Base-by-base conservation (phyloP, 2,329 filamentous ascomycete genomes). In the Trichothecium roseum region DNA sequence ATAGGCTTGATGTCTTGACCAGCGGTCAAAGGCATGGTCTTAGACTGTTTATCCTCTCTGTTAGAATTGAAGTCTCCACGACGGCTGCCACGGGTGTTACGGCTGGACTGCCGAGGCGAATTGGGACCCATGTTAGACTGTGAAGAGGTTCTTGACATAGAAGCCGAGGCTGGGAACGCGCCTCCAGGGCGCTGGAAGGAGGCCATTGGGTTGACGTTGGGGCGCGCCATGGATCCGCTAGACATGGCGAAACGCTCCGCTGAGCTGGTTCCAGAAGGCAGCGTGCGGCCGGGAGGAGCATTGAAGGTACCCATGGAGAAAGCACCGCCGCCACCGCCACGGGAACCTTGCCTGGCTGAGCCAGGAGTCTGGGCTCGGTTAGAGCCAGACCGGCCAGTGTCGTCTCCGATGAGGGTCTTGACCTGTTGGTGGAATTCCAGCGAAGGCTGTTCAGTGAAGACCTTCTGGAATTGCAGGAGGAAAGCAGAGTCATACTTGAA, bases 401-500 rank as follows among this genome's bases (percentile, higher is more conserved):
- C 78, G 45, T 94, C 88, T 39, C 89, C 89, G 45, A 98, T 79
- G 59, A 66, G 81, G 70, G 62, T 83, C 80, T 72, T 89, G 72
- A 98, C 79, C 52, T 91, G 88, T 45, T 81, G 72, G 53, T 93
- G 84, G 76, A 94, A 98, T 53, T 96, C 89, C 30, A 88, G 61
- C 1, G 87, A 94, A 12, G 91, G 91, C 64, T 95, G 93, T 68
- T 98, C 91, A 43, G 86, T 93, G 64, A 95, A 98, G 15, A 94
- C 86, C 49, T 76, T 76, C 64, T 95, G 85, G 71, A 98, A 98
- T 55, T 98, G 91, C 20, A 98, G 71, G 62, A 98, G 67, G 69
- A 98, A 98, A 49, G 82, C 81, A 51, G 88, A 84, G 62, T 96
- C 87, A 60, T 98, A 98, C 58, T 93, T 88, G 68, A 93, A 94